phyloP scores from a whole-genome alignment of 371 early-diverging fungal species.

The Syncephalastrum sp. region DNA sequence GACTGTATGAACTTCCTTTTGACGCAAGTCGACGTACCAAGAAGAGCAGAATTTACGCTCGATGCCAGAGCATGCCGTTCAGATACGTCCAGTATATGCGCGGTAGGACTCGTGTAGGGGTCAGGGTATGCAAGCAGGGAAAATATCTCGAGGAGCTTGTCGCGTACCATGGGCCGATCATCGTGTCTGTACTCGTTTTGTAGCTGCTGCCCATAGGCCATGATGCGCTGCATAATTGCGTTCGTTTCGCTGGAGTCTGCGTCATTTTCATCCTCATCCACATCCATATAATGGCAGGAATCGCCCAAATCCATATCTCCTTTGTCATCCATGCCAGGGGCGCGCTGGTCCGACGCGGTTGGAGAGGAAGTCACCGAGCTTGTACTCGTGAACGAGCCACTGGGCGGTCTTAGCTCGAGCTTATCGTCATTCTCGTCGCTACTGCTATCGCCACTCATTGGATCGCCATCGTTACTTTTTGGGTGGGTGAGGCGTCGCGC shows the following conservation, averaged over 20 bases:
- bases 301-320: too few relatives aligned
- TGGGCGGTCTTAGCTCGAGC: not conserved
- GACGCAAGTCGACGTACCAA: conserved; percentile 13
- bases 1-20: not conserved
- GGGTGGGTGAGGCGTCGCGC: conserved; percentile 27
- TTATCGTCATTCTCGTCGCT: conserved; percentile 4
- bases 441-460: not conserved
- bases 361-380: too few relatives aligned
- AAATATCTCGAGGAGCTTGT: conserved; percentile 50
- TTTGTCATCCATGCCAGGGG: too few relatives aligned
- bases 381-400: too few relatives aligned
- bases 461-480: conserved; percentile 2
- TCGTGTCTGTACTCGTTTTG: conserved; percentile 67
- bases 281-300: conserved; percentile 5
- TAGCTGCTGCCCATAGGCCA: conserved; percentile 73
- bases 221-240: conserved; percentile 33
- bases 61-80: conserved; percentile 28
- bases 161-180: conserved; percentile 23
- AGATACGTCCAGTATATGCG: conserved; percentile 48
- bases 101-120: conserved; percentile 52
- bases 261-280: conserved; percentile 32
- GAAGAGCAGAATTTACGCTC: conserved; percentile 17
- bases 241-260: conserved; percentile 12
- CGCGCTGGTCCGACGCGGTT: too few relatives aligned
- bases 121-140: conserved; percentile 81